Percentiles rank a stretch among this genome's conserved stretches.
These are phyloP conservation scores for Aspergillus pseudonomiae DNA, from an alignment of 2,329 filamentous ascomycete species.

Conservation along the genomic window DNA sequence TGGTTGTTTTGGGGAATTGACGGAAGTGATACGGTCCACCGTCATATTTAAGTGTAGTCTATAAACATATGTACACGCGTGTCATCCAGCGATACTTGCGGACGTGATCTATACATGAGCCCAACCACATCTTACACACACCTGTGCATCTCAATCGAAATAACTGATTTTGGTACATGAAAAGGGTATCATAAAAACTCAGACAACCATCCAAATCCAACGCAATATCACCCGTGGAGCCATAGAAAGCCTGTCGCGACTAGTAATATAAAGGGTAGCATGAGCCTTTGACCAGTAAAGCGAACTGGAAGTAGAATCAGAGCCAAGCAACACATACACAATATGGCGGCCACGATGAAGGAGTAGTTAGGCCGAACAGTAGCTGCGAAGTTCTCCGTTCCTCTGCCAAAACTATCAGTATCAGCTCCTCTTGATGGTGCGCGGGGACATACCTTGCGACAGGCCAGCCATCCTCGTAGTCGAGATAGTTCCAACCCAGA, in stretches of 20 bases:
- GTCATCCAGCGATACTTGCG: not conserved
- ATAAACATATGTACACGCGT: not conserved
- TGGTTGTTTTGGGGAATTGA: not conserved
- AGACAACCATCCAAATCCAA: not conserved
- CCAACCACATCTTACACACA: not conserved
- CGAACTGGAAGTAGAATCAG: not conserved
- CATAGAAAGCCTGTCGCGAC: slow-evolving; percentile 15
- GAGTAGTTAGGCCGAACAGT: slow-evolving; percentile 3
- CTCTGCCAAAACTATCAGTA: slow-evolving; percentile 2
- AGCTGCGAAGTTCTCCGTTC: slow-evolving; percentile 9
- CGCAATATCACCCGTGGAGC: slow-evolving; percentile 7
- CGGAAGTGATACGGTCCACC: not conserved
- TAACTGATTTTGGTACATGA: not conserved
- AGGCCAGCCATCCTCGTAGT: slow-evolving; percentile 44
- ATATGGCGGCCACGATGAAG: slow-evolving; percentile 9
- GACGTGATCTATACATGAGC: not conserved
- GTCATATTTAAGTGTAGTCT: not conserved
- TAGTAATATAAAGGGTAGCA: slow-evolving; percentile 9
- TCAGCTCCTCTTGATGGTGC: not conserved
- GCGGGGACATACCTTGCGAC: slow-evolving; percentile 22
- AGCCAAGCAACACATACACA: slow-evolving; percentile 23
- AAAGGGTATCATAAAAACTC: not conserved
- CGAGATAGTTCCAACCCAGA: slow-evolving; percentile 42
- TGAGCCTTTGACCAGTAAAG: slow-evolving; percentile 5
- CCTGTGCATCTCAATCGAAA: not conserved